Base-by-base conservation (phyloP, 2,329 filamentous ascomycete species). In the Neurospora sp. region DNA sequence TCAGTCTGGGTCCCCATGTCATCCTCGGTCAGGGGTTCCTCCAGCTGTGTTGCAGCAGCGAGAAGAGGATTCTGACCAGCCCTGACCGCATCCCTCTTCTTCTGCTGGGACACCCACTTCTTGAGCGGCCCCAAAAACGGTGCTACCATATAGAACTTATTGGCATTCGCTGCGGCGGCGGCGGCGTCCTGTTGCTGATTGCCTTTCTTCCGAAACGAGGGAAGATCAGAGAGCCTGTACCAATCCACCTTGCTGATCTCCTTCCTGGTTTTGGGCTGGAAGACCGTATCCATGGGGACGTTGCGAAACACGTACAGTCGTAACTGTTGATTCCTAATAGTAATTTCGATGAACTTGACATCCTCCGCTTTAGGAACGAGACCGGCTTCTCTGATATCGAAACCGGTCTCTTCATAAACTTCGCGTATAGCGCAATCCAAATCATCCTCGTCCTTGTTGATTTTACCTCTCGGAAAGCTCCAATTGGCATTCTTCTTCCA, bases 101-200 rank as follows among this genome's bases (percentile, higher is more conserved):
- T 91, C 80, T 97, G 93, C 73, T 91, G 87, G n/a, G 89, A 83
- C 66, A 98, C 93, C 94, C 94, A 98, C 78, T 93, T 93, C 80
- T 93, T 94, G 67, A 99, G 81, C 6, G 89, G 91, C 1, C 89
- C 89, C 69, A 98, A 84, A 78, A 99, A 99, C 0, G 95, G 94
- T 0, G 93, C 93, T 19, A 99, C 96, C 93, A 98, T 97, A 81
- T 97, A 99, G 79, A 97, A 98, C 77, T 95, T 97, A 79, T 92
- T 93, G 52, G 89, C 89, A 75, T 91, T 92, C 2, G 84, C 80
- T 15, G 82, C 82, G 13, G 87, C 80, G 13, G 86, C 84, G 42
- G 86, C 84, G 15, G 82, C 83, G 66, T 88, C 85, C n/a, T 89
- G 85, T 17, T 87, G 84, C 13, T 83, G 82, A 67, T 79, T 79